Percentiles rank a stretch among this genome's conserved stretches.
Conservation (phyloP, 306 rosid genomes). For the Carpinus fangiana region DNA sequence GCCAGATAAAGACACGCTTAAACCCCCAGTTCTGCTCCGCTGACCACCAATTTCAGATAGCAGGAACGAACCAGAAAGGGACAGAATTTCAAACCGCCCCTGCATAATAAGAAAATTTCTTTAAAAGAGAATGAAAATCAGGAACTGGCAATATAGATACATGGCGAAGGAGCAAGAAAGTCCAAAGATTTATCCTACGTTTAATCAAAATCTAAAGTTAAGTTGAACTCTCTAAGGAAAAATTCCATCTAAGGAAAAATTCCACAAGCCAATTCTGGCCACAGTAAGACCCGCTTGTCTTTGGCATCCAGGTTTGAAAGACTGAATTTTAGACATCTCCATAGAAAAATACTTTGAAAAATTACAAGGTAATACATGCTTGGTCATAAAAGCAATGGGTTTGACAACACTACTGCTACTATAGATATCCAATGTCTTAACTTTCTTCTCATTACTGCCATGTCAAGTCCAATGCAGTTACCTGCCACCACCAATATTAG, state of each 20-base stretch:
- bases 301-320: too few relatives aligned
- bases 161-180: background rate
- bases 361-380: background rate
- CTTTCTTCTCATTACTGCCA: background rate
- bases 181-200: background rate
- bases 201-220: background rate
- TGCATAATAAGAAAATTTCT: constrained; percentile 26
- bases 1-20: constrained; percentile 65
- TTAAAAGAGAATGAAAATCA: background rate
- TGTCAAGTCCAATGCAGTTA: background rate
- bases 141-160: background rate
- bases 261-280: background rate
- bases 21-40: constrained; percentile 51
- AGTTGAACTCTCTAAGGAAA: background rate
- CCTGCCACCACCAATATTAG: background rate
- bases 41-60: constrained; percentile 47
- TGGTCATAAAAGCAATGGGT: background rate
- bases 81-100: constrained; percentile 77
- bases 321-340: too few relatives aligned
- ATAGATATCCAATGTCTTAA: background rate
- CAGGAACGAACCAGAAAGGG: constrained; percentile 68
- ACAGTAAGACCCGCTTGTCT: background rate
- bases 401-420: background rate
- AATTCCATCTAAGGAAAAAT: background rate
- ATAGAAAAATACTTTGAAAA: background rate